These are phyloP conservation scores for Polychaeton citri DNA, from an alignment of 2,329 filamentous ascomycete genomes.

Conservation along the genomic window DNA sequence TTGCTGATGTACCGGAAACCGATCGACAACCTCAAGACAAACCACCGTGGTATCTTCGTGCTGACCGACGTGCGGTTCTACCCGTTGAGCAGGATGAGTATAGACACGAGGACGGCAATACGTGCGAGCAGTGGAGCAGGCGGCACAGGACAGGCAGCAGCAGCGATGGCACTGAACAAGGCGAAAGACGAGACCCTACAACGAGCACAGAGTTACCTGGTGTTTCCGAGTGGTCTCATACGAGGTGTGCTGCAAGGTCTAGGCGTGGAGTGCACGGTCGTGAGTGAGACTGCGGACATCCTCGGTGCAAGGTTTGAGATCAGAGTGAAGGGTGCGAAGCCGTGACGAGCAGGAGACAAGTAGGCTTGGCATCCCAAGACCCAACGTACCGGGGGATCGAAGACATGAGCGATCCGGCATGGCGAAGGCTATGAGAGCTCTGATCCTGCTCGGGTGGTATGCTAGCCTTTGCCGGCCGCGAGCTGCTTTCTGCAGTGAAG, in stretches of 20 bases:
- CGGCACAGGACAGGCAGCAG: slow-evolving; percentile 63
- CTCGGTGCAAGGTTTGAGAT: slow-evolving; percentile 92
- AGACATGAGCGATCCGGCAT: too few species aligned
- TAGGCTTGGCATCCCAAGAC: too few species aligned
- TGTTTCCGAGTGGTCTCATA: slow-evolving; percentile 89
- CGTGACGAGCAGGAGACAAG: too few species aligned
- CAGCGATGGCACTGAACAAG: not conserved
- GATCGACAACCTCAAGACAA: slow-evolving; percentile 97
- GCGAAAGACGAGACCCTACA: not conserved
- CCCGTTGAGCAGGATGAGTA: slow-evolving; percentile 79
- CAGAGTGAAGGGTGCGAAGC: slow-evolving; percentile 61
- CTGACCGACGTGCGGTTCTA: slow-evolving; percentile 87
- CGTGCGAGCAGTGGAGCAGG: slow-evolving; percentile 35
- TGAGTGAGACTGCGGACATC: slow-evolving; percentile 77
- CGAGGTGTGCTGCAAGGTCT: slow-evolving; percentile 83
- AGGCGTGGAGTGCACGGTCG: slow-evolving; percentile 81
- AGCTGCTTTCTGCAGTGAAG: too few species aligned
- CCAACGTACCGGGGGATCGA: too few species aligned
- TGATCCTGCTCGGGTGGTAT: too few species aligned
- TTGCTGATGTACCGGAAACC: slow-evolving; percentile 89
- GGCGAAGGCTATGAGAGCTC: too few species aligned
- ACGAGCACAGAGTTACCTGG: slow-evolving; percentile 47
- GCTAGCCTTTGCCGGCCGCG: too few species aligned
- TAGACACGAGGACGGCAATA: slow-evolving; percentile 36
- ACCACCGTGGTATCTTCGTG: slow-evolving; percentile 92